A percentile compares a stretch with the other conserved stretches of the same genome.
Evolutionary conservation across 345 rosid genomes (phyloP).

Genomic region (Combretum micranthum): DNA sequence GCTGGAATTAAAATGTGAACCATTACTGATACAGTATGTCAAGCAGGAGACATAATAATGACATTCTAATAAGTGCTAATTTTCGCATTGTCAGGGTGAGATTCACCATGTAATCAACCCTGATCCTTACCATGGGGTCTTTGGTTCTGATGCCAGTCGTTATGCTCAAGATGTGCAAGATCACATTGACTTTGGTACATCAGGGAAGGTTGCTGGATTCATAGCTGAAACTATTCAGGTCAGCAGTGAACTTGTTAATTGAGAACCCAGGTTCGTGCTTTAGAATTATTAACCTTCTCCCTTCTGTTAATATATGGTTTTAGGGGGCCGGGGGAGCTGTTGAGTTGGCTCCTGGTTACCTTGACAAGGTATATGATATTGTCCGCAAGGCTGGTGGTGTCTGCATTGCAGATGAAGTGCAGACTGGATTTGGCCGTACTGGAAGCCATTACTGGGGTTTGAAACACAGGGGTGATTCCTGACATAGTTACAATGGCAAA

Average conservation of each 20-base stretch:
- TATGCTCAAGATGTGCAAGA: slow-evolving; percentile 90
- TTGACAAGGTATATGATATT: slow-evolving; percentile 70
- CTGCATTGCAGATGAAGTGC: slow-evolving; percentile 96
- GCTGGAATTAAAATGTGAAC: background rate
- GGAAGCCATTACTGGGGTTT: slow-evolving; percentile 98
- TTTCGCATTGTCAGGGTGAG: slow-evolving; percentile 55
- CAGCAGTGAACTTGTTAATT: slow-evolving; percentile 4
- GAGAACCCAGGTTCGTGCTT: background rate
- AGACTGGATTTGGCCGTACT: slow-evolving; percentile 88
- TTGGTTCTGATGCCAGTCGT: slow-evolving; percentile 73
- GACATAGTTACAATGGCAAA: slow-evolving; percentile 98
- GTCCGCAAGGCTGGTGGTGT: slow-evolving; percentile 82
- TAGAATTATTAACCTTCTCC: background rate
- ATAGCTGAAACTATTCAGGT: slow-evolving; percentile 96
- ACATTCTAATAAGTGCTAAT: background rate
- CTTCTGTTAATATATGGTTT: background rate
- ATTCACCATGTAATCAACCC: slow-evolving; percentile 89
- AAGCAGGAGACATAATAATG: background rate
- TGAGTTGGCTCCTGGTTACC: slow-evolving; percentile 91
- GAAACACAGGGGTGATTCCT: slow-evolving; percentile 90
- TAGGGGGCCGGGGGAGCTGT: slow-evolving; percentile 97
- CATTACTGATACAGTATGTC: background rate
- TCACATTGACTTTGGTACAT: slow-evolving; percentile 83
- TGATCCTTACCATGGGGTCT: slow-evolving; percentile 76
- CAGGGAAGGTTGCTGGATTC: slow-evolving; percentile 90